These are phyloP conservation scores for Podaxis mareebaensis DNA, from an alignment of 768 basidiomycete genomes.

Conservation along the genomic window DNA sequence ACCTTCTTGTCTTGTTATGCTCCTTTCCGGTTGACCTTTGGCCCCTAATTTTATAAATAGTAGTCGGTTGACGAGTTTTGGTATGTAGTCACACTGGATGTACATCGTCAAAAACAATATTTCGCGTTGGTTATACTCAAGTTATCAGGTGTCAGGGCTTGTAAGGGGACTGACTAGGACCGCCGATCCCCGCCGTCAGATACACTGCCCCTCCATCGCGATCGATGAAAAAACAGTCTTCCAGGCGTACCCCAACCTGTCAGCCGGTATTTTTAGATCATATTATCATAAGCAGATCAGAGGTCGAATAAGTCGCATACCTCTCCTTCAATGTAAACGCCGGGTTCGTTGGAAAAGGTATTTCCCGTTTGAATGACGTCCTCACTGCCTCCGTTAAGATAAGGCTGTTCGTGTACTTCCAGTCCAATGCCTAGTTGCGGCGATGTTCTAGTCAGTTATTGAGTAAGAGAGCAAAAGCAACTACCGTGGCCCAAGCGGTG, in stretches of 20 bases:
- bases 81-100: constrained; percentile 10
- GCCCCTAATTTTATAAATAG: constrained; percentile 5
- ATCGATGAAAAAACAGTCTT: constrained; percentile 79
- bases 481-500: constrained; percentile 81
- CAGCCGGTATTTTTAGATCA: constrained; percentile 1
- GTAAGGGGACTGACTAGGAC: constrained; percentile 49
- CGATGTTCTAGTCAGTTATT: constrained; percentile 6
- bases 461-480: constrained; percentile 14
- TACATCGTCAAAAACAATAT: constrained; percentile 1
- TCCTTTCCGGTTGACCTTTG: constrained; percentile 4
- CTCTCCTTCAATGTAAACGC: constrained; percentile 70
- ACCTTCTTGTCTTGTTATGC: constrained; percentile 3
- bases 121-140: not conserved
- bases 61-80: not conserved
- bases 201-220: constrained; percentile 52
- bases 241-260: constrained; percentile 76
- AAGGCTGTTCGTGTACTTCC: constrained; percentile 81
- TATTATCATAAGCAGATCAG: not conserved
- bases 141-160: constrained; percentile 28
- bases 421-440: constrained; percentile 69
- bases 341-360: constrained; percentile 83
- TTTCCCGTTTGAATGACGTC: constrained; percentile 62
- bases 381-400: constrained; percentile 69
- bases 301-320: constrained; percentile 24
- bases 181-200: constrained; percentile 68